Conservation (phyloP, 257 asterid species). For the Plectranthus barbatus region DNA sequence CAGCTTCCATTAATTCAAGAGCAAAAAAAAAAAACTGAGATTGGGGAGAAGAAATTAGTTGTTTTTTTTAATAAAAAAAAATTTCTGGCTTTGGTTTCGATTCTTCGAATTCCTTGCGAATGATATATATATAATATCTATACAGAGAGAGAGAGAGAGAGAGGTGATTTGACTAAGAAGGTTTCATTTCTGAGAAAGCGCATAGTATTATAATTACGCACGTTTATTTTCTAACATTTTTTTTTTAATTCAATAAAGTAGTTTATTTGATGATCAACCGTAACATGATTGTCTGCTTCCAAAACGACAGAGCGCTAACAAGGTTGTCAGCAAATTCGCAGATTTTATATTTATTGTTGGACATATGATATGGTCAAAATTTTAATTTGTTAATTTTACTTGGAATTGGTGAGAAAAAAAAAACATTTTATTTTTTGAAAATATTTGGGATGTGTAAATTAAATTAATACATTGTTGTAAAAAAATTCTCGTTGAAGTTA, state of each 20-base stretch:
- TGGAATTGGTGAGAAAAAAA: no score
- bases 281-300: neutral
- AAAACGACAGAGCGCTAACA: neutral
- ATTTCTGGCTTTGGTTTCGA: neutral
- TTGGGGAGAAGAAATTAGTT: no score
- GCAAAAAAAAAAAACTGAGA: no score
- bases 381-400: no score
- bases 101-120: neutral
- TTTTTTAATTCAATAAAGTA: neutral
- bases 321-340: no score
- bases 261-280: neutral
- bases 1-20: constrained; percentile 3
- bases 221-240: neutral
- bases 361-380: no score
- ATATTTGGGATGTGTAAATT: no score
- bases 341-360: no score
- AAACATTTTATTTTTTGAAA: no score
- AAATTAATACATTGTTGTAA: no score
- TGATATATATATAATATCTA: neutral
- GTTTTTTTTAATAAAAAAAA: neutral
- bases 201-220: neutral
- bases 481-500: no score
- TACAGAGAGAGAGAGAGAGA: neutral
- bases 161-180: neutral
- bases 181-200: neutral